Conservation (phyloP, 495 filamentous ascomycete species). For the Clavariopsis aquatica region DNA sequence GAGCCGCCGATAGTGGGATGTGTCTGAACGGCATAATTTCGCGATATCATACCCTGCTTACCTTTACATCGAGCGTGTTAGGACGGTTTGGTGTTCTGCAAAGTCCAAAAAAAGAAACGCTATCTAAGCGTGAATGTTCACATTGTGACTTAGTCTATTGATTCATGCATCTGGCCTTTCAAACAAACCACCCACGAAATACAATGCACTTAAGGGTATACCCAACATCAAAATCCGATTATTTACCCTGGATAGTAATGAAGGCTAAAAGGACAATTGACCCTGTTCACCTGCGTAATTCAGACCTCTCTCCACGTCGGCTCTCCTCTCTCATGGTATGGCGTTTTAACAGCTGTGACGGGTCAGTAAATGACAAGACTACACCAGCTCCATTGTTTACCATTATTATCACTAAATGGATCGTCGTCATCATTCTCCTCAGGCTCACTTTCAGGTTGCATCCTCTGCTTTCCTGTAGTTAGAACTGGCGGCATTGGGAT, state of each 20-base stretch:
- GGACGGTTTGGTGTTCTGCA: too few relatives aligned
- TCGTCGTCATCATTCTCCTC: constrained; percentile 55
- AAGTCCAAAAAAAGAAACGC: not conserved
- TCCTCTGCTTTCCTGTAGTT: constrained; percentile 52
- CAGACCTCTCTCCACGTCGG: constrained; percentile 35
- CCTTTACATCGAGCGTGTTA: too few relatives aligned
- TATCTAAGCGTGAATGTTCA: constrained; percentile 3
- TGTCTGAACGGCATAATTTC: not conserved
- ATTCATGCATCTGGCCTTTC: not conserved
- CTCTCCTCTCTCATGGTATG: constrained; percentile 41
- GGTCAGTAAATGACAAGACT: constrained; percentile 9
- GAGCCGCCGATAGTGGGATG: constrained; percentile 1
- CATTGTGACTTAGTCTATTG: constrained; percentile 9
- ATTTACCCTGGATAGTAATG: not conserved
- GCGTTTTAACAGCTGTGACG: constrained; percentile 55
- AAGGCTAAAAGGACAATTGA: not conserved
- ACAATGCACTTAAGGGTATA: not conserved
- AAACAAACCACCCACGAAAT: not conserved
- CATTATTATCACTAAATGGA: constrained; percentile 78
- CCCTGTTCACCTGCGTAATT: not conserved
- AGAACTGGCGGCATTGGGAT: constrained; percentile 47
- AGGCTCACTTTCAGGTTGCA: constrained; percentile 43
- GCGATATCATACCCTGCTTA: too few relatives aligned
- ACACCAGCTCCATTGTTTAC: not conserved
- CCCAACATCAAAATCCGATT: not conserved